phyloP scores from a whole-genome alignment of 768 basidiomycete genomes.

The Pleurotus eryngii region DNA sequence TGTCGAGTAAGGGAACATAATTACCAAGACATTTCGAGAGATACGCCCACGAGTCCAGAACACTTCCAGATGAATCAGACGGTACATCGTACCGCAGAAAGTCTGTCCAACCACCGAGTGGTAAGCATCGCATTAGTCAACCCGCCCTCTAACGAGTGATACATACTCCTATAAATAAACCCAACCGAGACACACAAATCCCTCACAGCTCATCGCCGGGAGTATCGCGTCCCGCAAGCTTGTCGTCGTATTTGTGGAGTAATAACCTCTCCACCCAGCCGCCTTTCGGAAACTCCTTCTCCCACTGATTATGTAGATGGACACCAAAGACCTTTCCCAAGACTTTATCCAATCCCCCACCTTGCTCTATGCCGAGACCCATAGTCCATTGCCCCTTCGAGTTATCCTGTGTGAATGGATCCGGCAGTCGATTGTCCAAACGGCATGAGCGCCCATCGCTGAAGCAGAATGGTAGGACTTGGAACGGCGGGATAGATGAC shows the following conservation, averaged over 20 bases:
- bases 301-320: conserved; percentile 96
- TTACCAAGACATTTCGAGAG: too few species aligned
- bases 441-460: conserved; percentile 88
- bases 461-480: conserved; percentile 93
- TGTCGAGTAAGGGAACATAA: too few species aligned
- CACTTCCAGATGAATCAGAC: too few species aligned
- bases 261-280: conserved; percentile 90
- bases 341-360: conserved; percentile 58
- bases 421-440: conserved; percentile 90
- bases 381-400: conserved; percentile 62
- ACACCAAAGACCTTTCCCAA: conserved; percentile 77
- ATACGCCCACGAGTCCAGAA: too few species aligned
- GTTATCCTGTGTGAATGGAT: conserved; percentile 72
- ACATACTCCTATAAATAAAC: conserved; percentile 1
- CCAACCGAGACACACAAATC: background rate
- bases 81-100: too few species aligned
- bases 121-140: background rate
- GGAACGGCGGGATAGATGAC: conserved; percentile 75
- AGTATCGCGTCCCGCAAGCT: conserved; percentile 17
- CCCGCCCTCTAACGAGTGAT: background rate
- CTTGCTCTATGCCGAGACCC: conserved; percentile 57
- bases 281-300: conserved; percentile 73
- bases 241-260: conserved; percentile 56
- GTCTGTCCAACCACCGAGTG: background rate
- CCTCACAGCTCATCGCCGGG: conserved; percentile 1